Evolutionary conservation across 179 eudicot species (phyloP), one percentile per base, ranked within the genome.

Genomic region (Silene vulgaris): DNA sequence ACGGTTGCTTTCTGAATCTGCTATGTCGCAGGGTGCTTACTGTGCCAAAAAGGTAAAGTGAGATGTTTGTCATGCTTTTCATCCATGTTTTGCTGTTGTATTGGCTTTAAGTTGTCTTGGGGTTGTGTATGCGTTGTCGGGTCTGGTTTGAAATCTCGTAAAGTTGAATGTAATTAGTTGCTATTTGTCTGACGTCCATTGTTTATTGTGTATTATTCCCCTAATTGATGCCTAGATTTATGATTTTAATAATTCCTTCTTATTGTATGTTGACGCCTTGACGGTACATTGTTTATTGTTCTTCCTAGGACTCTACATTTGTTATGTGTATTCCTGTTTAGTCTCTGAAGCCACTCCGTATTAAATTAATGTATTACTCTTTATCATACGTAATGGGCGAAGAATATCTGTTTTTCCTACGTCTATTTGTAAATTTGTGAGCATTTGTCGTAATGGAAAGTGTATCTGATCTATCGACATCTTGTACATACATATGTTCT

Each of bases 11-110:
- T 85, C 88, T 0, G 91, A 87, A 67, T 83, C 68, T 52, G 64
- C 77, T 1, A 45, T 32, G 75, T 68, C 79, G 71, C 82, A 74
- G 86, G 80, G 64, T 20, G 72, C 73, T 66, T 89, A 87, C 73
- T 95, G 99, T 72, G 85, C 87, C 23, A 67, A 30, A 0, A 88
- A 94, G 97, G 99, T 90, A 75, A 79, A 32, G 57, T 35, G 57
- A 20, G 19, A 61, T 28, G 32, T 52, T 35, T 35, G 7, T 32
- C 17, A 52, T 75, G 65, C 26, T 16, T 6, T 65, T 63, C 40
- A 26, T 65, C 52, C 20, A 11, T 69, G 40, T 62, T 74, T 65
- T 13, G 48, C 66, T 69, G 69, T 45, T 50, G 9, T 16, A 7
- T 35, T 67, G 77, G 75, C 37, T 37, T 65, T 52, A 60, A 67